These are phyloP conservation scores for Phytophthora sansomeana DNA, from an alignment of 352 stramenopile genomes.

Conservation along the genomic window DNA sequence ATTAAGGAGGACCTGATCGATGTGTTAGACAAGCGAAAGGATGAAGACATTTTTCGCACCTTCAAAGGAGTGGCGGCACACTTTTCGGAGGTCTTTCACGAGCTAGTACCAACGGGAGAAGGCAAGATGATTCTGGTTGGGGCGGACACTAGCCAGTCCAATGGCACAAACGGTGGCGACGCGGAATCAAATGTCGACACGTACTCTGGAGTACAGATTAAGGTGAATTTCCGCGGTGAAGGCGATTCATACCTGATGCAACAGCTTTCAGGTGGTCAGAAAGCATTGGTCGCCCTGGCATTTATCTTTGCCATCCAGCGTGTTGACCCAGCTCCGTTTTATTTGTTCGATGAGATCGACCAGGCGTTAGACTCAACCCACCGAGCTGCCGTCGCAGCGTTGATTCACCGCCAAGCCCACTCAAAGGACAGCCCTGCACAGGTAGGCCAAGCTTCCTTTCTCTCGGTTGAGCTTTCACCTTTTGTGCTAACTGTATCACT, in stretches of 20 bases:
- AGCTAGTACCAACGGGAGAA: constrained; percentile 97
- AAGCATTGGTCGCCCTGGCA: constrained; percentile 98
- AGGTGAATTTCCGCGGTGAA: constrained; percentile 97
- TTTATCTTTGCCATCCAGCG: constrained; percentile 99
- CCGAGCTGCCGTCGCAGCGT: constrained; percentile 94
- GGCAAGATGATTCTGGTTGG: constrained; percentile 97
- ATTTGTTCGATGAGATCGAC: constrained; percentile 99
- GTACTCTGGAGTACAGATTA: constrained; percentile 98
- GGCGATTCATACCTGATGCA: constrained; percentile 98
- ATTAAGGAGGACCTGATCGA: constrained; percentile 88
- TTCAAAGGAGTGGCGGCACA: constrained; percentile 98
- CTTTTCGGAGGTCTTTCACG: constrained; percentile 98
- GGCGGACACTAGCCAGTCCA: constrained; percentile 58
- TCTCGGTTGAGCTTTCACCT: not conserved
- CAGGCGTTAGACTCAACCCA: constrained; percentile 99
- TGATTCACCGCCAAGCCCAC: constrained; percentile 98
- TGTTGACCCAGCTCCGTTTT: constrained; percentile 99
- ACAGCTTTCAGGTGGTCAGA: constrained; percentile 99
- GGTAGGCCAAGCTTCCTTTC: constrained; percentile 43
- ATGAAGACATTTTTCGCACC: constrained; percentile 99
- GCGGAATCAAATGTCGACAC: constrained; percentile 81
- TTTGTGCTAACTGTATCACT: constrained; percentile 15
- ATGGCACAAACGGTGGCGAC: constrained; percentile 25
- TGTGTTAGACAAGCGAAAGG: constrained; percentile 96
- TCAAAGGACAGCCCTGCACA: constrained; percentile 96